Evolutionary conservation across 164 flowering plant genomes (phyloP), one percentile per base, ranked within the genome.

Genomic region (Platanus orientalis): DNA sequence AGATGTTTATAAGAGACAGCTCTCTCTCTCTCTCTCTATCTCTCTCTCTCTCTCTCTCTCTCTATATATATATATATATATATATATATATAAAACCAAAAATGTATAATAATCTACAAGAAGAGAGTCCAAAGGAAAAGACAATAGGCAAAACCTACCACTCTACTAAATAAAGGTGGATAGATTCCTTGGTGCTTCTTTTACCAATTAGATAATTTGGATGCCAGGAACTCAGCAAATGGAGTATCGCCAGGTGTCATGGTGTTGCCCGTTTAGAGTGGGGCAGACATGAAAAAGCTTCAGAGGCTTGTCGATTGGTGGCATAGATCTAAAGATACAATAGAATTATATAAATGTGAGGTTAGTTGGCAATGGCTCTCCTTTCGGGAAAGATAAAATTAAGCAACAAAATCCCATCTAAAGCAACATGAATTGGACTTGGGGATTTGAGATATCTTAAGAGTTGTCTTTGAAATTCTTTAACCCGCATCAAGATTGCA

Each of bases 321-420:
- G 60, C 19, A 40, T 30, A 54, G 47, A 61, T 54, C 29, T 11
- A 49, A 58, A 40, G 45, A 58, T 42, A 54, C 1, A 40, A 63
- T 9, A 36, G 10, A 45, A 60, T 27, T 23, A 54, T 52, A 67
- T 26, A 13, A 39, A 36, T 53, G 36, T 60, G 71, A 61, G 67
- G 58, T 57, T 71, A 81, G 85, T 74, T 76, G 83, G 85, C 82
- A 45, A 45, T 45, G 81, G 80, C 80, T 73, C 83, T 78, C 26
- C 80, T 81, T 81, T 81, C 73, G 67, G 76, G 65, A 79, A 79
- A 78, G 74, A 63, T 64, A 71, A 63, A 77, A 63, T 63, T 62
- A 68, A 67, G 69, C 68, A 80, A 69, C 69, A 75, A 64, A 74
- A 80, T 70, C 76, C 32, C 71, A 64, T 67, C 70, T 59, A 73